Evolutionary conservation across 768 basidiomycete species (phyloP), one percentile per base, ranked within the genome.

Genomic region (Lentinula detonsa): DNA sequence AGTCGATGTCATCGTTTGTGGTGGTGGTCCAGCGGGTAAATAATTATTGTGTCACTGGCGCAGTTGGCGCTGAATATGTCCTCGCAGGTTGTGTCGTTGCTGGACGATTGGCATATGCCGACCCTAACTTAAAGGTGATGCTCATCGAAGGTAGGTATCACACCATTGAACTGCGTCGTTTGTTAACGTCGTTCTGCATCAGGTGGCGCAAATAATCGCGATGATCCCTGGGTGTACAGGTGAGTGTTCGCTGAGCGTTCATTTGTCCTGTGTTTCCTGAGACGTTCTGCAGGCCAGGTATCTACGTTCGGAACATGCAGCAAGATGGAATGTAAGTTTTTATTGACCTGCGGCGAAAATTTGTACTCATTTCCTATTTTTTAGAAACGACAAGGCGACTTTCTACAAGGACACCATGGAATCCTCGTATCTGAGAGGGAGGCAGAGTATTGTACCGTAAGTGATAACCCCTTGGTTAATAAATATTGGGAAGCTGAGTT

Each of bases 221-320:
- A 87, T 65, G 87, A 88, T 63, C 87, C 86, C 48, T 88, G 85
- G 86, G 87, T 89, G 54, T 88, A 88, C 70, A 75, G 84, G 80
- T 79, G 65, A 39, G 71, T 31, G 28, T 55, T 28, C 2, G 7
- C 21, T 50, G 8, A 57, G 15, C 42, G 40, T 23, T 11, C 18
- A 45, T 40, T 7, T 28, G 7, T 18, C 42, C 4, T 59, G 52
- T 54, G 37, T 13, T 40, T 42, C 39, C 11, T 23, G 18, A 39
- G 4, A 42, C 49, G 54, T 49, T 48, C 13, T 52, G 15, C 58
- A 83, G 85, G 43, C 85, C 85, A 49, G 87, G 86, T 66, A 86
- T 88, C 66, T 87, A 79, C 62, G 85, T 85, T 57, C 81, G 74
- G 71, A 89, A 89, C 70, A 89, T 89, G 87, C 85, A 87, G 69